These are phyloP conservation scores for Xylaria nigripes DNA, from an alignment of 495 filamentous ascomycete species.

Conservation along the genomic window DNA sequence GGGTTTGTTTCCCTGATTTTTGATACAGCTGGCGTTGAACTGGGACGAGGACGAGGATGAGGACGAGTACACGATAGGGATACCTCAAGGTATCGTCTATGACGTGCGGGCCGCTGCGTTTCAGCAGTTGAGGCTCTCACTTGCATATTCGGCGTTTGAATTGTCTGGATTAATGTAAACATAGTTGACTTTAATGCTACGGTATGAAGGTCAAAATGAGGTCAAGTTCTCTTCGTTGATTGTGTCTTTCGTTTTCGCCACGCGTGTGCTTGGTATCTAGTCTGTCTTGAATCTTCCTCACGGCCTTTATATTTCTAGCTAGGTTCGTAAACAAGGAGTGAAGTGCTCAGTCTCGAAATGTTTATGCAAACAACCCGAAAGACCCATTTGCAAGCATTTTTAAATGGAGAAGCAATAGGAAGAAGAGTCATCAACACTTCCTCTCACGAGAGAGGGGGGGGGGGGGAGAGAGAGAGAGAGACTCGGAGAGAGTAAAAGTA, in stretches of 20 bases:
- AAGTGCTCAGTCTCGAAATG: background rate
- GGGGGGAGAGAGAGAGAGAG: no score
- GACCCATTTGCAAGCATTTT: background rate
- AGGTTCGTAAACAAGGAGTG: background rate
- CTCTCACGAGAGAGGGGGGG: no score
- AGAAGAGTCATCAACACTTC: no score
- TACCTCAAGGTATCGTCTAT: background rate
- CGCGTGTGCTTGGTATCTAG: background rate
- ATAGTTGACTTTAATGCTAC: slow-evolving; percentile 5
- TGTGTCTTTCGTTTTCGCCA: background rate
- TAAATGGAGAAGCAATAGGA: background rate
- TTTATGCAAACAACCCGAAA: background rate
- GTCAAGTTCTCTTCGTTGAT: background rate
- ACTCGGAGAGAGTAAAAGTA: no score
- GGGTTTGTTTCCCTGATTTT: slow-evolving; percentile 6
- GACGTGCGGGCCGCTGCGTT: background rate
- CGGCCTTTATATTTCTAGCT: background rate
- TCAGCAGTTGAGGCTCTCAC: background rate
- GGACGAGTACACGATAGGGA: background rate
- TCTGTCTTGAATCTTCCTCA: background rate
- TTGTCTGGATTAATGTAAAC: slow-evolving; percentile 2
- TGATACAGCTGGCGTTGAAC: slow-evolving; percentile 5
- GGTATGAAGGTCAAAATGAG: background rate
- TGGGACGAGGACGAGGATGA: background rate
- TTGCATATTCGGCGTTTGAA: slow-evolving; percentile 1